These are phyloP conservation scores for Fusarium sp. DNA, from an alignment of 2,329 filamentous ascomycete genomes.

Conservation along the genomic window DNA sequence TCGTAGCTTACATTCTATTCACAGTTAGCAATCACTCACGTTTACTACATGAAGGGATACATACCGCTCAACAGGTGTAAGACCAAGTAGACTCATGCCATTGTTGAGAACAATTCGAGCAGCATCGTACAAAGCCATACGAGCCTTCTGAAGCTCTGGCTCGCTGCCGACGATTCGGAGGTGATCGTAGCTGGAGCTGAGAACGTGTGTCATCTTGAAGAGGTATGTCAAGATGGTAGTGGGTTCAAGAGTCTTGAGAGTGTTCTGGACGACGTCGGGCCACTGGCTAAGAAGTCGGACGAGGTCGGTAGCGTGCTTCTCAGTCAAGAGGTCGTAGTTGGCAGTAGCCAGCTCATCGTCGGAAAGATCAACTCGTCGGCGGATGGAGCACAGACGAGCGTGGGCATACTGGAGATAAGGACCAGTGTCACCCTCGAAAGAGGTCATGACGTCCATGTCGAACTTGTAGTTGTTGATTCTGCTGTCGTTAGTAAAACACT, in stretches of 20 bases:
- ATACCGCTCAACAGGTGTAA: slow-evolving; percentile 77
- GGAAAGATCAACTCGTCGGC: slow-evolving; percentile 66
- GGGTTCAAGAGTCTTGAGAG: slow-evolving; percentile 85
- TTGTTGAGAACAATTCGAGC: slow-evolving; percentile 82
- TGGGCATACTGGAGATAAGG: slow-evolving; percentile 89
- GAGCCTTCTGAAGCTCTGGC: slow-evolving; percentile 71
- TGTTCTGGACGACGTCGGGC: slow-evolving; percentile 87
- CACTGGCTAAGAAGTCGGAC: slow-evolving; percentile 83
- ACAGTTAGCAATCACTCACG: slow-evolving; percentile 17
- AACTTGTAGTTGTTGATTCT: slow-evolving; percentile 77
- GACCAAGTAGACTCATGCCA: slow-evolving; percentile 83
- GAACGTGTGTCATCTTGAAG: slow-evolving; percentile 86
- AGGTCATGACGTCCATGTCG: slow-evolving; percentile 84
- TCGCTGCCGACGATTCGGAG: slow-evolving; percentile 86
- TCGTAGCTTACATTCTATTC: slow-evolving; percentile 44
- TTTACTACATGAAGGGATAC: neutral
- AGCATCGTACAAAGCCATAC: slow-evolving; percentile 82
- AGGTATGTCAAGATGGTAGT: slow-evolving; percentile 69
- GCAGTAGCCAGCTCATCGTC: slow-evolving; percentile 71
- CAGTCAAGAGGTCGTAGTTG: slow-evolving; percentile 75
- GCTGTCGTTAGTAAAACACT: slow-evolving; percentile 12
- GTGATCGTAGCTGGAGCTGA: slow-evolving; percentile 85
- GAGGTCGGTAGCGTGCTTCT: slow-evolving; percentile 79
- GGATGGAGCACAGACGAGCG: slow-evolving; percentile 76
- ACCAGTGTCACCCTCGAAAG: slow-evolving; percentile 87